Conservation (phyloP, 495 filamentous ascomycete species). For the Tuber microsphaerosporum region DNA sequence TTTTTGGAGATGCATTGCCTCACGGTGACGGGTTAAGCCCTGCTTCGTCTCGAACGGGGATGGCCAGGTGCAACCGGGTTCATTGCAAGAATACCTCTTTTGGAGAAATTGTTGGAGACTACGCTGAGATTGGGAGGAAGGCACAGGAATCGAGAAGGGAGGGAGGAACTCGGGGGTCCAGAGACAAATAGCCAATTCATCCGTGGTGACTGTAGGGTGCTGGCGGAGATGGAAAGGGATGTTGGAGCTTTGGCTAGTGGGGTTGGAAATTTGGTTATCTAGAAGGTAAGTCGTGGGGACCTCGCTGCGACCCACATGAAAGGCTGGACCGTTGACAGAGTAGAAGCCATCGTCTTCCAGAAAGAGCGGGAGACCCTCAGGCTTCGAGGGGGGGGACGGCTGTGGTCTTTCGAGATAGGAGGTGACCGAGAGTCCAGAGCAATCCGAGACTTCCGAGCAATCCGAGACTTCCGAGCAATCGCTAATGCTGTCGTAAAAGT, state of each 20-base stretch:
- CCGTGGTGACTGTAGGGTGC: no score
- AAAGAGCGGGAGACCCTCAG: no score
- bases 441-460: no score
- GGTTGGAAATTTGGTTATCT: neutral
- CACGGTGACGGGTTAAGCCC: neutral
- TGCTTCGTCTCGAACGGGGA: neutral
- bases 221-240: neutral
- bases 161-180: no score
- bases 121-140: neutral
- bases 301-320: neutral
- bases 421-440: no score
- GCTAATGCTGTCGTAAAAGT: no score
- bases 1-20: neutral
- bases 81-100: neutral
- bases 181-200: neutral
- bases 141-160: no score
- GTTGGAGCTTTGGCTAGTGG: neutral
- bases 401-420: no score
- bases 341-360: no score
- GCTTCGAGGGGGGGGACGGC: no score
- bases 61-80: neutral
- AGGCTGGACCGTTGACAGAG: neutral
- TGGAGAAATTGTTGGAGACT: neutral
- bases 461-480: no score
- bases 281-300: no score